Conservation (phyloP, 169 alveolate genomes). For the Blepharisma undulans region DNA sequence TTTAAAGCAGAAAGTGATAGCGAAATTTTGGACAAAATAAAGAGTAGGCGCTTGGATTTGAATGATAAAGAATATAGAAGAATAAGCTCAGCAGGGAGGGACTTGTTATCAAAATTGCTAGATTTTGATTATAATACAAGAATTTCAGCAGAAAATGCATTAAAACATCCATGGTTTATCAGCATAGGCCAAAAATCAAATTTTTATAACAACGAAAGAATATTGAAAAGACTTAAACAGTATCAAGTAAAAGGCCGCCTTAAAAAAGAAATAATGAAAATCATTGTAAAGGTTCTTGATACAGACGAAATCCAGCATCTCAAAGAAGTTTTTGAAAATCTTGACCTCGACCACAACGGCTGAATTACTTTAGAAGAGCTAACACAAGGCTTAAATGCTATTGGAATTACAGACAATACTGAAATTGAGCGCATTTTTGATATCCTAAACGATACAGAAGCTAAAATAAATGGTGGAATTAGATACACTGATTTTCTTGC, state of each 20-base stretch:
- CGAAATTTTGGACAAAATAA: conserved; percentile 51
- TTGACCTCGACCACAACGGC: conserved; percentile 55
- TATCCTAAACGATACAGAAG: conserved; percentile 44
- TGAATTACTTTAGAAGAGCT: conserved; percentile 44
- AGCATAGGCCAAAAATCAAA: not conserved
- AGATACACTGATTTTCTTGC: conserved; percentile 60
- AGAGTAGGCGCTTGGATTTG: conserved; percentile 40
- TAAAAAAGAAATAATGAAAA: conserved; percentile 53
- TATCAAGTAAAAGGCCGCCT: conserved; percentile 41
- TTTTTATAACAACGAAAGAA: conserved; percentile 5
- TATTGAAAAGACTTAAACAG: conserved; percentile 27
- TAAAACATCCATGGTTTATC: conserved; percentile 59
- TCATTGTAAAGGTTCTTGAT: conserved; percentile 41
- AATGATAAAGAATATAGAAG: conserved; percentile 43
- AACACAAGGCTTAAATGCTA: conserved; percentile 28
- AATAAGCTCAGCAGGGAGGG: conserved; percentile 47
- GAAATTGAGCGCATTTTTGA: conserved; percentile 26
- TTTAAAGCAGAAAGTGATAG: conserved; percentile 62
- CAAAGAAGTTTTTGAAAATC: conserved; percentile 36
- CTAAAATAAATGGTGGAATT: conserved; percentile 44
- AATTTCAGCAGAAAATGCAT: conserved; percentile 49
- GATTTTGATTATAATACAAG: conserved; percentile 45
- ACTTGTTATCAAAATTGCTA: conserved; percentile 48
- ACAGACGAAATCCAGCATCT: conserved; percentile 45
- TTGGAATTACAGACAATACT: not conserved